Conservation (phyloP, 164 flowering plant genomes). For the Paratinospora sagittata region DNA sequence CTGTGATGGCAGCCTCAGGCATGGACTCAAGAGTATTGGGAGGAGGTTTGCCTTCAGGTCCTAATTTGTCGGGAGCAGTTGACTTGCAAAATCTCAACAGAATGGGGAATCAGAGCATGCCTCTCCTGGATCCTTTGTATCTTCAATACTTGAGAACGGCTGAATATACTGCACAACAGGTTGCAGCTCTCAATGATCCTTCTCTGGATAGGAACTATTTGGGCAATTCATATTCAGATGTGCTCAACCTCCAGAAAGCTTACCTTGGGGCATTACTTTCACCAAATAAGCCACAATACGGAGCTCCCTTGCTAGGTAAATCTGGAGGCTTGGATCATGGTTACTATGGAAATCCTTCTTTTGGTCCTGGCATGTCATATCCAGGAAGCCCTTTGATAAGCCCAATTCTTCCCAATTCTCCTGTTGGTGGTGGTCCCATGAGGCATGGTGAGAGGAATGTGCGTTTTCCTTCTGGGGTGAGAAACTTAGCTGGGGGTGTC, state of each 20-base stretch:
- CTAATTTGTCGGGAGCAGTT: slow-evolving; percentile 46
- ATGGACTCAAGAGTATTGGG: slow-evolving; percentile 53
- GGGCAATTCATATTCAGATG: slow-evolving; percentile 50
- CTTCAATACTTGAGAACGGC: slow-evolving; percentile 60
- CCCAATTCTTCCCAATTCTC: slow-evolving; percentile 54
- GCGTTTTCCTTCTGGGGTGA: slow-evolving; percentile 52
- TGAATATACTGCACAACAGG: slow-evolving; percentile 48
- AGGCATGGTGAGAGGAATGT: slow-evolving; percentile 57
- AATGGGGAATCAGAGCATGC: slow-evolving; percentile 39
- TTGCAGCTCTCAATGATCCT: slow-evolving; percentile 57
- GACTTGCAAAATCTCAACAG: slow-evolving; percentile 48
- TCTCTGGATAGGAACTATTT: slow-evolving; percentile 46
- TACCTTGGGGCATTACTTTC: slow-evolving; percentile 53
- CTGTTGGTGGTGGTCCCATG: slow-evolving; percentile 65
- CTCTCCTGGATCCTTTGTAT: slow-evolving; percentile 54
- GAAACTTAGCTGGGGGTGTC: slow-evolving; percentile 54
- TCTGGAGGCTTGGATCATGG: slow-evolving; percentile 49
- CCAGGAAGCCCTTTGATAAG: slow-evolving; percentile 72
- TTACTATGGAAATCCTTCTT: slow-evolving; percentile 61
- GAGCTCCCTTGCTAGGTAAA: slow-evolving; percentile 40
- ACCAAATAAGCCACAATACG: slow-evolving; percentile 66
- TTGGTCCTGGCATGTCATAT: slow-evolving; percentile 61
- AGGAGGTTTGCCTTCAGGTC: slow-evolving; percentile 43
- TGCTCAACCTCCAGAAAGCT: slow-evolving; percentile 60
- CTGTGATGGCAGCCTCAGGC: slow-evolving; percentile 44